These are phyloP conservation scores for Monsonia emarginata DNA, from an alignment of 441 rosid species.

Conservation along the genomic window DNA sequence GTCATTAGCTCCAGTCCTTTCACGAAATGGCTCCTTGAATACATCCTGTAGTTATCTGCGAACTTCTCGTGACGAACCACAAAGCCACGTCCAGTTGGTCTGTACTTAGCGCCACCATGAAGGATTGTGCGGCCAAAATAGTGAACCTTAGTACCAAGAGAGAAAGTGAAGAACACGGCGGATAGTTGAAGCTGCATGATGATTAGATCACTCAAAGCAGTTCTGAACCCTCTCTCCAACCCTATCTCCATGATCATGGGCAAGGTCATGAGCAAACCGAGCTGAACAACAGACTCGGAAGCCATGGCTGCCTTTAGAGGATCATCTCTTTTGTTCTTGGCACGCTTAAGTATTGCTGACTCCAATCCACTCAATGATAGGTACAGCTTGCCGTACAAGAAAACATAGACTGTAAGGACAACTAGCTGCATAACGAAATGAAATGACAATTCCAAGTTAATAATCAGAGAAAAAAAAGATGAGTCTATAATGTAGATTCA, in stretches of 20 bases:
- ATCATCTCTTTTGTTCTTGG: constrained; percentile 72
- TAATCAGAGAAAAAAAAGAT: too few species aligned
- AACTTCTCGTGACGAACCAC: constrained; percentile 98
- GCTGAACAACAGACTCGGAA: constrained; percentile 92
- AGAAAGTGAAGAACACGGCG: constrained; percentile 93
- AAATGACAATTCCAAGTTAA: too few species aligned
- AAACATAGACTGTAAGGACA: constrained; percentile 87
- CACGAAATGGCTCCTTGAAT: constrained; percentile 95
- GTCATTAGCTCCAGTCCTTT: constrained; percentile 94
- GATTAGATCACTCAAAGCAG: constrained; percentile 86
- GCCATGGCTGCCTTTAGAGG: constrained; percentile 97
- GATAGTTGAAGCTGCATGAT: constrained; percentile 95
- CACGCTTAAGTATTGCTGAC: constrained; percentile 54
- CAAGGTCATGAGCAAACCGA: constrained; percentile 86
- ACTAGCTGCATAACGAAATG: constrained; percentile 70
- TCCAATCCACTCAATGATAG: constrained; percentile 96
- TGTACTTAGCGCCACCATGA: constrained; percentile 96
- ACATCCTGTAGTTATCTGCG: constrained; percentile 91
- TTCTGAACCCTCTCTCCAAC: constrained; percentile 87
- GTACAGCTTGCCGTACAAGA: constrained; percentile 96
- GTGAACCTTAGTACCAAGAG: constrained; percentile 96
- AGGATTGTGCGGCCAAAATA: constrained; percentile 90
- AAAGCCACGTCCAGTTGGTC: constrained; percentile 93
- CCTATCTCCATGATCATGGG: constrained; percentile 99
- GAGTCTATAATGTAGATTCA: too few species aligned